Base-by-base conservation (phyloP, 2,329 filamentous ascomycete species). In the Pseudohalonectria lignicola region DNA sequence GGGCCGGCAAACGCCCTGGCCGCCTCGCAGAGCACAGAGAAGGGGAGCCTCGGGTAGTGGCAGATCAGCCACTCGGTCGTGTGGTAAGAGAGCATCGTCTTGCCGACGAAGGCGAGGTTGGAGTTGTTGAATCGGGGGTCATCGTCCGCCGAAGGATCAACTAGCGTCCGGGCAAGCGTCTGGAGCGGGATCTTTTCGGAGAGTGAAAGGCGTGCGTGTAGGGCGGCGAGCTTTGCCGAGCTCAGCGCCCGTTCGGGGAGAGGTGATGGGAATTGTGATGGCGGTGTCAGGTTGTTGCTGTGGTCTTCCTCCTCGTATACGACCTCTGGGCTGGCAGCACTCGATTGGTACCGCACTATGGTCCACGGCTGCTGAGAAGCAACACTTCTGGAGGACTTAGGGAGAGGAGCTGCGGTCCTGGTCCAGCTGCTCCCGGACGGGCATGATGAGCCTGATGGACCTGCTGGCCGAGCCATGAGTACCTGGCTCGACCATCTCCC, bases 201-300 rank as follows among this genome's bases (percentile, higher is more conserved):
- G 40, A 98, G 77, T 30, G 78, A 77, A 44, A 98, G 75, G 59
- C 92, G 84, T 50, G 88, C 86, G 60, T 95, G 88, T 33, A 98
- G 76, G 47, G 92, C 88, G 46, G 87, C 79, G 50, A 98, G 82
- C 67, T 95, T 96, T 45, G 87, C 80, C 34, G 90, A 96, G 47
- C 68, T 60, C 43, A 69, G 63, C 31, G 86, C 82, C 47, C 71
- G 70, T 50, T 73, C 64, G 47, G 79, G 76, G 39, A 74, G 74
- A 47, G 86, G 86, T 52, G 86, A 90, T 38, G 85, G 82, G 46
- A 81, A 67, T 44, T n/a, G n/a, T n/a, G n/a, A n/a, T n/a, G n/a
- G n/a, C 56, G 21, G 17, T 35, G 33, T 35, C 17, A 35, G 41
- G 31, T 46, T 28, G 9, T n/a, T n/a, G 25, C n/a, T n/a, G n/a